These are phyloP conservation scores for Volvox reticuliferus DNA, from an alignment of 139 green algal species.

Conservation along the genomic window DNA sequence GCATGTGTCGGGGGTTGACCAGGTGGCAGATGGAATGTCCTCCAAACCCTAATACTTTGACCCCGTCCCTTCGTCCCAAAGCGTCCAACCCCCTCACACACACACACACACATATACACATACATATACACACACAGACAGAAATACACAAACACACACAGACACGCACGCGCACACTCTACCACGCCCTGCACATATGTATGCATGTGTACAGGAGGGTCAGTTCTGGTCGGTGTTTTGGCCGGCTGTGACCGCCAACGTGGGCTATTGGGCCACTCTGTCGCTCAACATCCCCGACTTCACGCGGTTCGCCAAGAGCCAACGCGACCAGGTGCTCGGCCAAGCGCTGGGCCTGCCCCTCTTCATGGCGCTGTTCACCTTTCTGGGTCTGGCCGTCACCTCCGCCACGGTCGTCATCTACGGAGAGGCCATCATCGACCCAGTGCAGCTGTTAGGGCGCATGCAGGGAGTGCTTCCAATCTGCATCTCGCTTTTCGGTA, in stretches of 20 bases:
- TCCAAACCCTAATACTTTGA: too few species aligned
- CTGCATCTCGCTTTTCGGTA: slow-evolving; percentile 69
- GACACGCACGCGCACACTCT: too few species aligned
- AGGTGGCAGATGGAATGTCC: too few species aligned
- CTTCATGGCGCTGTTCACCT: slow-evolving; percentile 86
- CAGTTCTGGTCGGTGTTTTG: slow-evolving; percentile 80
- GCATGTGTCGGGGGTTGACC: too few species aligned
- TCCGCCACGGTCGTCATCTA: slow-evolving; percentile 84
- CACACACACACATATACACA: not conserved
- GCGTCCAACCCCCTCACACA: too few species aligned
- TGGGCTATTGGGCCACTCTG: slow-evolving; percentile 86
- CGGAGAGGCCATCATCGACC: slow-evolving; percentile 80
- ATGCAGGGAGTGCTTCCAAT: slow-evolving; percentile 66
- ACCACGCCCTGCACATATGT: too few species aligned
- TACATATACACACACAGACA: not conserved
- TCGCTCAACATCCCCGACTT: slow-evolving; percentile 90
- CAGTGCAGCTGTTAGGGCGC: slow-evolving; percentile 73
- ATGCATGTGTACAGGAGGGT: slow-evolving; percentile 42
- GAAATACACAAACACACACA: not conserved
- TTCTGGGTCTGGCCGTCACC: slow-evolving; percentile 84
- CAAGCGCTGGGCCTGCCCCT: slow-evolving; percentile 84
- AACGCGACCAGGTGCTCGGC: slow-evolving; percentile 74
- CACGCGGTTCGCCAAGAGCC: slow-evolving; percentile 76
- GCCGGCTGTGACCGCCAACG: slow-evolving; percentile 80
- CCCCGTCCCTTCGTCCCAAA: too few species aligned